Percentiles rank a stretch among this genome's conserved stretches.
These are phyloP conservation scores for Nidula microcarpa DNA, from an alignment of 768 basidiomycete species.

Conservation along the genomic window DNA sequence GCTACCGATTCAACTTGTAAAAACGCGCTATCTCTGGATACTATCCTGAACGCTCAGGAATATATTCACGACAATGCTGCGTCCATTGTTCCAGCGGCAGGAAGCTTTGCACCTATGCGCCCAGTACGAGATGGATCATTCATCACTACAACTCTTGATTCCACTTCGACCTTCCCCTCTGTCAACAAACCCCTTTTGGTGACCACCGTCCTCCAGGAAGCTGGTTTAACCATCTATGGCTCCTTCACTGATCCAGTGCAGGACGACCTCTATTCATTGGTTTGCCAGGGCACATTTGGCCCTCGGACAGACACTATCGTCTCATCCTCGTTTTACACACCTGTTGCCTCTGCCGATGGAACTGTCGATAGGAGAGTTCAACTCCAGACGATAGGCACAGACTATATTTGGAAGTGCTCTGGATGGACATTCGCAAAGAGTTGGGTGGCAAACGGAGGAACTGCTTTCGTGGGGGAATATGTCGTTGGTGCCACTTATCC, in stretches of 20 bases:
- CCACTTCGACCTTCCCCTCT: conserved; percentile 53
- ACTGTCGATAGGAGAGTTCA: conserved; percentile 51
- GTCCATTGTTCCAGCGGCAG: conserved; percentile 50
- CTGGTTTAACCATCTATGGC: conserved; percentile 56
- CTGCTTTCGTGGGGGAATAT: conserved; percentile 65
- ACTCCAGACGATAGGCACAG: conserved; percentile 59
- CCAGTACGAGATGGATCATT: conserved; percentile 67
- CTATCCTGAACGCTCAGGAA: conserved; percentile 52
- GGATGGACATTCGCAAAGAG: conserved; percentile 67
- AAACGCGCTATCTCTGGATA: conserved; percentile 39
- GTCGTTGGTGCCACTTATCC: conserved; percentile 70
- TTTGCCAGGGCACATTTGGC: conserved; percentile 46
- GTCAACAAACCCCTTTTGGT: conserved; percentile 66
- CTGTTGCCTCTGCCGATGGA: conserved; percentile 20
- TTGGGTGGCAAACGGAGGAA: conserved; percentile 64
- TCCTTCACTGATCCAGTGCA: conserved; percentile 35
- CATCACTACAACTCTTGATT: conserved; percentile 64
- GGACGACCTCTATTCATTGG: conserved; percentile 27
- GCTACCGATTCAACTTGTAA: conserved; percentile 47
- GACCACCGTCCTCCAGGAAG: conserved; percentile 72
- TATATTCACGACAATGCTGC: conserved; percentile 39
- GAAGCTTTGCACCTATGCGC: conserved; percentile 56
- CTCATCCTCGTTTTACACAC: conserved; percentile 44
- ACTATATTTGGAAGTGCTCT: conserved; percentile 68
- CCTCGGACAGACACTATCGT: conserved; percentile 39